Evolutionary conservation across 2,329 filamentous ascomycete species (phyloP).

Genomic region (Talaromyces verruculosus): DNA sequence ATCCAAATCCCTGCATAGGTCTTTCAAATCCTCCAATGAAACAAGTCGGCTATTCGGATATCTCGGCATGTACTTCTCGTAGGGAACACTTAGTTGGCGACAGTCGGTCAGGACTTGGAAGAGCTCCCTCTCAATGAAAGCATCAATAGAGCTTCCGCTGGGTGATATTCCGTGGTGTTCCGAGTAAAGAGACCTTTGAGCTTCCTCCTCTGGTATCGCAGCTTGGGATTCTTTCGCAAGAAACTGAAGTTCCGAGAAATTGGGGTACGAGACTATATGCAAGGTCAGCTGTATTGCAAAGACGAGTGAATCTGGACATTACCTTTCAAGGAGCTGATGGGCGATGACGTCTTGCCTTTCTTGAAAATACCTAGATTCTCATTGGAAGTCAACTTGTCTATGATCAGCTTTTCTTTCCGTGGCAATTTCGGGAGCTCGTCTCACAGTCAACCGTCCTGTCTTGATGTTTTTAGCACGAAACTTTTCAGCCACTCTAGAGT

Average conservation of each 20-base stretch:
- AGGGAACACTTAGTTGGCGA: slow-evolving; percentile 10
- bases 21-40: slow-evolving; percentile 18
- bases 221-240: slow-evolving; percentile 14
- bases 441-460: slow-evolving; percentile 55
- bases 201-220: not conserved
- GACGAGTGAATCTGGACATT: slow-evolving; percentile 4
- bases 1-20: not conserved
- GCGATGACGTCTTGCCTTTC: slow-evolving; percentile 38
- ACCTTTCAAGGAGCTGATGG: slow-evolving; percentile 28
- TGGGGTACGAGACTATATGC: slow-evolving; percentile 11
- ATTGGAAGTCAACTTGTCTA: slow-evolving; percentile 28
- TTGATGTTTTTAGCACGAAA: slow-evolving; percentile 58
- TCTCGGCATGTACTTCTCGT: slow-evolving; percentile 13
- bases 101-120: slow-evolving; percentile 9
- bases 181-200: not conserved
- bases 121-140: slow-evolving; percentile 4
- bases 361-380: slow-evolving; percentile 36
- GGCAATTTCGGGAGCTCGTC: slow-evolving; percentile 20
- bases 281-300: not conserved
- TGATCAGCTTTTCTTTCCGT: not conserved
- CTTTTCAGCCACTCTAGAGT: slow-evolving; percentile 51
- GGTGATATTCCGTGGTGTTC: not conserved
- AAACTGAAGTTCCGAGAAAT: slow-evolving; percentile 23
- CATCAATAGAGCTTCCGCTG: not conserved
- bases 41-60: not conserved